These are phyloP conservation scores for Globisporangium heterothallicum DNA, from an alignment of 352 stramenopile species.

Conservation along the genomic window DNA sequence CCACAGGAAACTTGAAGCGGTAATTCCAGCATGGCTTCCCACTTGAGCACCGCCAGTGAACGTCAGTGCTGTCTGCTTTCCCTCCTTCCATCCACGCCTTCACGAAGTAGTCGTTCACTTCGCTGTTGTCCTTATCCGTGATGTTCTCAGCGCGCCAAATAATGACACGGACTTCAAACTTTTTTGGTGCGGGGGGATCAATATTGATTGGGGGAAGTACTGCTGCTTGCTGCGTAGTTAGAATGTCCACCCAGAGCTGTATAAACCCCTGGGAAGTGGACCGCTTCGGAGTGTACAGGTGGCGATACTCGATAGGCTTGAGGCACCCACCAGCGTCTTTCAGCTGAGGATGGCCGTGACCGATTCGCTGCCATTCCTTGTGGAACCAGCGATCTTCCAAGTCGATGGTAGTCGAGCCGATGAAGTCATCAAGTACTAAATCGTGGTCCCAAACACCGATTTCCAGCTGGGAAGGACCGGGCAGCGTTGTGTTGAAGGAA, in stretches of 20 bases:
- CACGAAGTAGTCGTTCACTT: slow-evolving; percentile 92
- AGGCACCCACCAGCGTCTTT: slow-evolving; percentile 18
- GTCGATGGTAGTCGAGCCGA: slow-evolving; percentile 89
- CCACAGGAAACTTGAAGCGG: slow-evolving; percentile 83
- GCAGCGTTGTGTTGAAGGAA: slow-evolving; percentile 59
- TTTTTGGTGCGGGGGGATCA: slow-evolving; percentile 47
- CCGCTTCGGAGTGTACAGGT: slow-evolving; percentile 73
- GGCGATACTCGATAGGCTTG: slow-evolving; percentile 88
- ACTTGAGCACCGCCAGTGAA: slow-evolving; percentile 89
- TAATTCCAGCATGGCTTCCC: slow-evolving; percentile 91
- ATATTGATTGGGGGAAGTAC: slow-evolving; percentile 67
- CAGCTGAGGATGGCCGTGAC: slow-evolving; percentile 21
- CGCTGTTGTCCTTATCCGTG: slow-evolving; percentile 56
- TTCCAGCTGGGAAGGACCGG: slow-evolving; percentile 72
- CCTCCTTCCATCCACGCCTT: slow-evolving; percentile 84
- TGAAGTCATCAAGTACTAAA: slow-evolving; percentile 77
- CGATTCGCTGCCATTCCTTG: slow-evolving; percentile 70
- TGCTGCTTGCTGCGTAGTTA: slow-evolving; percentile 64
- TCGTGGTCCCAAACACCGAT: slow-evolving; percentile 81
- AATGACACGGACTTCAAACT: slow-evolving; percentile 86
- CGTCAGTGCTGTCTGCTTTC: slow-evolving; percentile 66
- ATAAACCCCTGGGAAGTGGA: slow-evolving; percentile 64
- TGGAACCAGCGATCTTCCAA: slow-evolving; percentile 93
- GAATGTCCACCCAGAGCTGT: slow-evolving; percentile 89
- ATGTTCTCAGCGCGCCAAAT: slow-evolving; percentile 88